A percentile compares a stretch with the other conserved stretches of the same genome.
These are phyloP conservation scores for Kodamaea nitidulidarum DNA, from an alignment of 805 yeast species.

Conservation along the genomic window DNA sequence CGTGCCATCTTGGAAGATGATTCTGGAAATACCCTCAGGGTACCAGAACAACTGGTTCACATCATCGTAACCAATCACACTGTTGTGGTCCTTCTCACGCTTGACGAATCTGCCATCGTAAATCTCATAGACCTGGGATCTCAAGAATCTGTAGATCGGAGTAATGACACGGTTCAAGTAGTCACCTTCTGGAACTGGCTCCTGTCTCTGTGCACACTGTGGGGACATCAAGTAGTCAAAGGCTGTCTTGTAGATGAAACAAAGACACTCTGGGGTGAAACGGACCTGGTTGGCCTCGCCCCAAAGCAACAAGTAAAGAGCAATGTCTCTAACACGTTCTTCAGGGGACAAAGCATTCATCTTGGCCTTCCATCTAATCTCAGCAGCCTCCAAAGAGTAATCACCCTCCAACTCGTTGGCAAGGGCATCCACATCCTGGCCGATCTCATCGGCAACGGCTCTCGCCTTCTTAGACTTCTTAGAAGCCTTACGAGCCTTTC, in stretches of 20 bases:
- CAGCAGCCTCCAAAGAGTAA: constrained; percentile 77
- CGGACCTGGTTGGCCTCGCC: constrained; percentile 94
- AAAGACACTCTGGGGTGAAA: constrained; percentile 75
- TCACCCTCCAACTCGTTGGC: constrained; percentile 77
- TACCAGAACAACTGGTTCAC: constrained; percentile 99
- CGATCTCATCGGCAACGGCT: constrained; percentile 62
- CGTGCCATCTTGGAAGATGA: constrained; percentile 86
- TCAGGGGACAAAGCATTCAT: constrained; percentile 71
- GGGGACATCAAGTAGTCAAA: constrained; percentile 85
- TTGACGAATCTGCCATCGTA: constrained; percentile 77
- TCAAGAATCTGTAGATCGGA: constrained; percentile 76
- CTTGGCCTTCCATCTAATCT: constrained; percentile 81
- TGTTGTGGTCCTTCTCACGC: constrained; percentile 81
- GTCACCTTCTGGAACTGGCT: constrained; percentile 86
- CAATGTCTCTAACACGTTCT: constrained; percentile 75
- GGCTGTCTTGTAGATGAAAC: constrained; percentile 95
- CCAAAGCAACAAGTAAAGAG: constrained; percentile 74
- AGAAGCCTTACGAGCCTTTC: constrained; percentile 76
- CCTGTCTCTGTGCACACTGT: constrained; percentile 81
- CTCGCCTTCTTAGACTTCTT: constrained; percentile 77
- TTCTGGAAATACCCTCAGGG: constrained; percentile 96
- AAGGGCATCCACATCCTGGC: constrained; percentile 56
- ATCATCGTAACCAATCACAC: constrained; percentile 91
- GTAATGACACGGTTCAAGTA: constrained; percentile 88
- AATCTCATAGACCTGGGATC: constrained; percentile 79